Evolutionary conservation across 2,329 filamentous ascomycete genomes (phyloP), one percentile per base, ranked within the genome.

Genomic region (Emergomyces pasteurianus): DNA sequence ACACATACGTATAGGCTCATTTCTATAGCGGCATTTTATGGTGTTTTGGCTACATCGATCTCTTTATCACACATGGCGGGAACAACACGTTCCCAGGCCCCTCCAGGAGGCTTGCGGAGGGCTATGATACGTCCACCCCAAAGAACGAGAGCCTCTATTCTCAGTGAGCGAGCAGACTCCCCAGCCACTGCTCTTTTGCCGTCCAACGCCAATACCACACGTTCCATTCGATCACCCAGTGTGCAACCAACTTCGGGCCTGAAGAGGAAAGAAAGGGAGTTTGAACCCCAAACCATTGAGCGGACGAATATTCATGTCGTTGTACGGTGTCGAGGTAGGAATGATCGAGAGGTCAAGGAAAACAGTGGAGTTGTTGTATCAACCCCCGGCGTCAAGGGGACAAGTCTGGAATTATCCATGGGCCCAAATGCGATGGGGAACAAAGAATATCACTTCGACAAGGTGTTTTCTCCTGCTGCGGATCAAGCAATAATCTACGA

Each of bases 401-500:
- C 88, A 69, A 83, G 81, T 46, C 85, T 99, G 31, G 88, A 95
- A 66, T 76, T 99, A 55, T 92, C 87, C 3, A 96, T 97, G 90
- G 94, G 92, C 0, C 87, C 92, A 0, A 95, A 87, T 74, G 89
- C 94, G 40, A 77, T 97, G 61, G 95, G 87, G 79, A 96, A 99
- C 77, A 97, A 97, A 77, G 89, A 90, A 0, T 99, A 99, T 73
- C 86, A 88, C 65, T 99, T 99, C 72, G 94, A 99, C 75, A 94
- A 92, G 71, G 94, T 97, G 65, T 99, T 96, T 70, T 96, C 94
- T 0, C 89, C 89, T 0, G 94, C 92, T 0, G 92, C 94, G 1
- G 94, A 97, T 69, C 94, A 99, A 75, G 84, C 81, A 58, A 95
- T 95, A 82, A 81, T 99, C 9, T 99, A 94, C 71, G 92, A 99